These are phyloP conservation scores for Flaveria floridana DNA, from an alignment of 140 eudicot species.

Conservation along the genomic window DNA sequence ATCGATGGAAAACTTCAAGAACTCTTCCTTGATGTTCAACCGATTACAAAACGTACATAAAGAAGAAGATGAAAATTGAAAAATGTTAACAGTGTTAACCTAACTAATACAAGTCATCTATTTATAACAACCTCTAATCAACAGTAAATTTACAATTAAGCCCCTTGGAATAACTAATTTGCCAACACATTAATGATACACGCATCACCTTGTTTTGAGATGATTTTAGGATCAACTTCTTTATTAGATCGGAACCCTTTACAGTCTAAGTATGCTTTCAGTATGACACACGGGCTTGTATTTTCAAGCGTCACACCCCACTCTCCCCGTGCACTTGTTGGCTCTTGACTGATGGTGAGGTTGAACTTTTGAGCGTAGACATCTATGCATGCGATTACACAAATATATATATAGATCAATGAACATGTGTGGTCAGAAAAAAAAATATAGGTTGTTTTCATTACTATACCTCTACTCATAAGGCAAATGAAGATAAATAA, in stretches of 20 bases:
- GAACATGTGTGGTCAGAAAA: background rate
- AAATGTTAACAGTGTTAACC: no score
- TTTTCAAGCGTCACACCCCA: background rate
- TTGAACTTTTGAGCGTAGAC: background rate
- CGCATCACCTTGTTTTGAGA: background rate
- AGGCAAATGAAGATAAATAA: background rate
- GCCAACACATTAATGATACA: background rate
- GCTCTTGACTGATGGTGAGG: background rate
- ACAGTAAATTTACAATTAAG: no score
- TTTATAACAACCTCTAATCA: no score
- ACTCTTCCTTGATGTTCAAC: no score
- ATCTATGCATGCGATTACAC: background rate
- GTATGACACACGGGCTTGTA: background rate
- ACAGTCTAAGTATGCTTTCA: background rate
- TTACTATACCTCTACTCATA: background rate
- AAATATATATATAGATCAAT: background rate
- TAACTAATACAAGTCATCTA: no score
- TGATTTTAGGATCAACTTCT: background rate
- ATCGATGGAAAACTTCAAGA: no score
- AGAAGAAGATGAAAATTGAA: no score
- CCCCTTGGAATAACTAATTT: no score
- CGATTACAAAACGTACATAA: no score
- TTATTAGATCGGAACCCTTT: background rate
- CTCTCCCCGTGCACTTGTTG: background rate
- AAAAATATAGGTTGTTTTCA: background rate